Percentiles rank a stretch among this genome's conserved stretches.
These are phyloP conservation scores for Radiomyces spectabilis DNA, from an alignment of 192 early-diverging fungal species.

Conservation along the genomic window DNA sequence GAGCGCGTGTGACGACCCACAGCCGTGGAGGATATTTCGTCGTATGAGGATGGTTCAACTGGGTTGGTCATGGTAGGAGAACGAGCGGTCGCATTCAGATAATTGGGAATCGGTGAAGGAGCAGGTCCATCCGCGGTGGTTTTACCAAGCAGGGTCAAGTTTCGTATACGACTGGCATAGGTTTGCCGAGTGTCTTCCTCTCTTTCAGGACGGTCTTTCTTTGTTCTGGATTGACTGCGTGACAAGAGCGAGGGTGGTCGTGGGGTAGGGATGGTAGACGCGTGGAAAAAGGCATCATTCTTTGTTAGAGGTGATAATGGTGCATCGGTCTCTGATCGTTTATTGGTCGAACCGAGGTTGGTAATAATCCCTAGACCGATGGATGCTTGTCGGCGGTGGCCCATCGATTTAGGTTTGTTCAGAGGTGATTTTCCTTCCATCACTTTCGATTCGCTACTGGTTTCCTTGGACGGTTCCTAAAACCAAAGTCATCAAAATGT, in stretches of 20 bases:
- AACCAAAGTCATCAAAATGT: too few species aligned
- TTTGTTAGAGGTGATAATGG: background rate
- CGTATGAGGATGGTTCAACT: too few species aligned
- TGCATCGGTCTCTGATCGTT: too few species aligned
- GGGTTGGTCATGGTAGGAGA: too few species aligned
- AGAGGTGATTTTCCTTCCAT: too few species aligned
- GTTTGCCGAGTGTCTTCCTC: background rate
- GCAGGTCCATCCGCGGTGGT: too few species aligned
- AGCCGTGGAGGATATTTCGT: too few species aligned
- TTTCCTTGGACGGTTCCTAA: too few species aligned
- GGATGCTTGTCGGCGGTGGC: conserved; percentile 4
- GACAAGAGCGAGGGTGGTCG: background rate
- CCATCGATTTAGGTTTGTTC: background rate
- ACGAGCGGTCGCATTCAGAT: too few species aligned
- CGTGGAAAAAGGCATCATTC: background rate
- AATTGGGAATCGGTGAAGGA: too few species aligned
- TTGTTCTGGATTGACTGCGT: background rate
- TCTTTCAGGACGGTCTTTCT: background rate
- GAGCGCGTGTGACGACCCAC: background rate
- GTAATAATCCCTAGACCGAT: conserved; percentile 13
- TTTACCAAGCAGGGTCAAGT: background rate
- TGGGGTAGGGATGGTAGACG: background rate
- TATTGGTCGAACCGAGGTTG: background rate
- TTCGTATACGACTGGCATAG: background rate
- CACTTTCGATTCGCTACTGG: too few species aligned